Evolutionary conservation across 495 filamentous ascomycete species (phyloP), one percentile per base, ranked within the genome.

Genomic region (Lasiosphaeria miniovina): DNA sequence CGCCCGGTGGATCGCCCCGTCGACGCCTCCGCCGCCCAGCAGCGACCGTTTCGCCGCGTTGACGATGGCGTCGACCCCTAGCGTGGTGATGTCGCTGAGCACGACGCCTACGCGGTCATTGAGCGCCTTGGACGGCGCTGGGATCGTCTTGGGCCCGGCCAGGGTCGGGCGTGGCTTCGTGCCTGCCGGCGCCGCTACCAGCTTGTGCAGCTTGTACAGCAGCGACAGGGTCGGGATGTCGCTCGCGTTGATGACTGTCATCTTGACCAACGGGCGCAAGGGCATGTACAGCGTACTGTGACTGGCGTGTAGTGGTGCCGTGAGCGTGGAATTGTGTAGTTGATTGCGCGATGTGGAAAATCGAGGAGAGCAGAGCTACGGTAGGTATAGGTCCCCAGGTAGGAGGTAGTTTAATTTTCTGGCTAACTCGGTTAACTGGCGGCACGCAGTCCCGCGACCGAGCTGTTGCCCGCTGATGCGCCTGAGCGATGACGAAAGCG

Each of bases 31-130:
- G 46, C 94, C 94, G 52, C 91, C 89, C 3, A 89, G 78, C 0
- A 98, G 82, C 7, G 81, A 86, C 15, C 75, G 72, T 69, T 97
- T 97, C 24, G 94, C 93, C 9, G 94, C 93, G 71, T 98, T 97
- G 67, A 97, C 93, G 65, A 97, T 96, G 59, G 86, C 87, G 64
- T 90, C 90, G 36, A 92, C 84, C 48, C 79, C 71, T 14, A 98
- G 83, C 11, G 77, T 87, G 12, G 93, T 96, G 73, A 98, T 96
- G 71, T 96, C 93, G 51, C 82, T 79, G 55, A 84, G 84, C 62
- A 94, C 79, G 36, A 90, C 71, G 32, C 81, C 81, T 61, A 98
- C 77, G 53, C 81, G 86, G 67, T 86, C 76, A 72, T 98, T 98
- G 69, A 90, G 73, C 12, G 70, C 51, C 48, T 81, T 68, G 32